Evolutionary conservation across 768 basidiomycete species (phyloP).

Genomic region (Mycena filopes): DNA sequence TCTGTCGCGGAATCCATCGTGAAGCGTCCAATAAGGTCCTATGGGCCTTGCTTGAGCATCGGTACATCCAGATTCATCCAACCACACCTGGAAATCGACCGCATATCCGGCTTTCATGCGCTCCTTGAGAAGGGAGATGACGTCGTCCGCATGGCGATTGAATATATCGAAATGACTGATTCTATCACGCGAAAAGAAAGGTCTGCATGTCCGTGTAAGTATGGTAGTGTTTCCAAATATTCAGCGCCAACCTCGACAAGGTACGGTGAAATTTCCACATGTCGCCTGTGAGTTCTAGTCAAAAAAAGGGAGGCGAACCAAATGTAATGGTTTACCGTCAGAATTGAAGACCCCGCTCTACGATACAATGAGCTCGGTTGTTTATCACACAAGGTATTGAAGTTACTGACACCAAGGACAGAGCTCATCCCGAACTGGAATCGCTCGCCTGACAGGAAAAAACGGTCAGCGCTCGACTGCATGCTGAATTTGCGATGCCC

Average conservation of each 20-base stretch:
- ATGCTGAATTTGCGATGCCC: neutral
- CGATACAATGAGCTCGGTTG: neutral
- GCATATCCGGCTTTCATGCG: slow-evolving; percentile 61
- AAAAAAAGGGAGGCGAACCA: neutral
- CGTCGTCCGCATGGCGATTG: slow-evolving; percentile 61
- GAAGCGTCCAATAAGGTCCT: slow-evolving; percentile 71
- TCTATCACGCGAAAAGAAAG: slow-evolving; percentile 70
- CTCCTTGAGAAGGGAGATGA: slow-evolving; percentile 55
- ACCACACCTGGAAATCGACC: slow-evolving; percentile 65
- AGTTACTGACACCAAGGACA: slow-evolving; percentile 55
- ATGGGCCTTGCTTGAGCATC: neutral
- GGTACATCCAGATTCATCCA: neutral
- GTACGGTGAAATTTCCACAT: slow-evolving; percentile 56
- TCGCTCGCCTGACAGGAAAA: slow-evolving; percentile 46
- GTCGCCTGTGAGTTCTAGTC: slow-evolving; percentile 42
- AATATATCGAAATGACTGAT: slow-evolving; percentile 72
- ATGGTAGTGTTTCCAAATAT: neutral
- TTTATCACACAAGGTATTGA: neutral
- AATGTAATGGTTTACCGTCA: slow-evolving; percentile 54
- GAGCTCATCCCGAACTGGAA: slow-evolving; percentile 56
- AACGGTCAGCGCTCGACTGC: neutral
- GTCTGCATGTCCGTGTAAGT: slow-evolving; percentile 58
- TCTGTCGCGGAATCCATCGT: slow-evolving; percentile 76
- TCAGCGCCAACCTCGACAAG: neutral
- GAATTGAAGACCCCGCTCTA: slow-evolving; percentile 73